Base-by-base conservation (phyloP, 352 stramenopile genomes). In the Thalassiosira exigua region DNA sequence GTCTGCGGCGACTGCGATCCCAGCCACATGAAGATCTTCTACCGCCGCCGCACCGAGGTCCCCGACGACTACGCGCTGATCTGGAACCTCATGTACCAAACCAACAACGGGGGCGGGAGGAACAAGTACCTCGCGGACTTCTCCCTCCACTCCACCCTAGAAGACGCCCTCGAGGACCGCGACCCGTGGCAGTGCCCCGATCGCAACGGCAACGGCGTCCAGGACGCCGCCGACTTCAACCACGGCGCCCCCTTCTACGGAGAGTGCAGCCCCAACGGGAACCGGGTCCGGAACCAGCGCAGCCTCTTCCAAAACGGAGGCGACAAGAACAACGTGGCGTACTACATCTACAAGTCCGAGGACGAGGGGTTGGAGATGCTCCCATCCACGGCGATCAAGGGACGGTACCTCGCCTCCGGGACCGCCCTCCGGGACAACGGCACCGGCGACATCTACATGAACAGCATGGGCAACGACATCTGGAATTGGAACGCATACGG, bases 71-170 rank as follows among this genome's bases (percentile, higher is more conserved):
- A 76, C 22, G 30, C 69, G 26, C 44, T 84, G n/a, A 36, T 79
- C 14, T 24, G 53, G 5, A 75, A 81, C 39, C 64, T 85, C 51
- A 21, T 72, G n/a, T 73, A 78, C 46, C 9, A 70, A 9, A 19
- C 22, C 11, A 72, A 69, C 41, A 36, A 82, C 33, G 71, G 71
- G 4, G 19, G 39, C 9, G 60, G 65, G 33, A 39, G 62, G 9
- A 83, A 84, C 33, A 42, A 74, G 0, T 82, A 61, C 52, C 44
- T 85, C 1, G 64, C 27, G 3, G 75, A 87, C 62, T 87, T 87
- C 44, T 33, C 61, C 22, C 52, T 87, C 1, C 65, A 79, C 44
- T 77, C 58, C 4, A 84, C 69, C 7, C 77, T 79, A 17, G 75
- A 84, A 41, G 79, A 87, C 66, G 79, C 79, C 30, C n/a, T 72